Percentiles rank a stretch among this genome's conserved stretches.
Evolutionary conservation across 805 yeast genomes (phyloP).

Genomic region (Myxozyma kluyveri): DNA sequence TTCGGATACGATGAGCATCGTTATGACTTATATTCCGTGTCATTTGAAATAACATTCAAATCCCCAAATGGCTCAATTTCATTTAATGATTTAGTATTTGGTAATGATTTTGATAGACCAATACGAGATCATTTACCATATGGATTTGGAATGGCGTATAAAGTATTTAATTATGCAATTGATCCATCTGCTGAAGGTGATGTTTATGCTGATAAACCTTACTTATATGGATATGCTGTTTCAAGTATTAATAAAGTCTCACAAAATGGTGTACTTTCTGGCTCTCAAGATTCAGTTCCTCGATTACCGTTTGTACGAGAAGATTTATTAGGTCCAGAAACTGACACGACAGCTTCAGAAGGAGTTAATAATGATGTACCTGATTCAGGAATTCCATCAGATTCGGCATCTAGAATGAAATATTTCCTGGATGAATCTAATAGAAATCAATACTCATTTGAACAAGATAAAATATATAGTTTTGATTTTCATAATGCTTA

Average conservation of each 20-base stretch:
- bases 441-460: conserved; percentile 45
- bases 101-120: conserved; percentile 65
- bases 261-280: conserved; percentile 33
- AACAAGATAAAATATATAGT: conserved; percentile 42
- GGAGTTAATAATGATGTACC: background rate
- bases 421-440: conserved; percentile 44
- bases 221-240: conserved; percentile 58
- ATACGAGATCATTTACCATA: conserved; percentile 57
- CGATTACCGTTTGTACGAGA: conserved; percentile 16
- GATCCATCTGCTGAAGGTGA: conserved; percentile 69
- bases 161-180: conserved; percentile 54
- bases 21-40: conserved; percentile 40
- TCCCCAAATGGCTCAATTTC: conserved; percentile 10
- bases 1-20: conserved; percentile 33
- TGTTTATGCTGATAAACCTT: conserved; percentile 58
- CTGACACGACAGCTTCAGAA: conserved; percentile 1
- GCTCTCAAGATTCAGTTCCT: background rate
- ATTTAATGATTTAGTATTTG: conserved; percentile 53
- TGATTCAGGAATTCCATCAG: conserved; percentile 8
- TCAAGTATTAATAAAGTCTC: conserved; percentile 55
- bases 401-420: conserved; percentile 43
- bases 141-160: conserved; percentile 54
- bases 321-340: conserved; percentile 1
- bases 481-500: conserved; percentile 57
- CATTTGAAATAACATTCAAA: conserved; percentile 46